Conservation (phyloP, 768 basidiomycete species). For the Boletus rex-veris region DNA sequence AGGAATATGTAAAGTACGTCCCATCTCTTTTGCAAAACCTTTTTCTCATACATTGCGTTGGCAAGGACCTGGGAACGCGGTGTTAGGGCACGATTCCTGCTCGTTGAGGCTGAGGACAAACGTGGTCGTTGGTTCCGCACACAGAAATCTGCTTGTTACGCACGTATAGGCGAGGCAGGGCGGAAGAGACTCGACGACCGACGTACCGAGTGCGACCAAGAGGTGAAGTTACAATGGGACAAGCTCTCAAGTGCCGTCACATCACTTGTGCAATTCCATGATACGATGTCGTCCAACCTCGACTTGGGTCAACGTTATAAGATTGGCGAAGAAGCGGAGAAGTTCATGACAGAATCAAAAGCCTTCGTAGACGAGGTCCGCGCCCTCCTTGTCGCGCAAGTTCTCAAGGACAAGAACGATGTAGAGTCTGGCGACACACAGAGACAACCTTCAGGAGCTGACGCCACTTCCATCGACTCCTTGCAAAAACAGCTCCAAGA, state of each 20-base stretch:
- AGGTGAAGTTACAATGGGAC: slow-evolving; percentile 19
- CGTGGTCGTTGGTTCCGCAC: slow-evolving; percentile 29
- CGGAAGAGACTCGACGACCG: slow-evolving; percentile 27
- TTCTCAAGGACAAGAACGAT: slow-evolving; percentile 16
- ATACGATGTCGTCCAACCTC: slow-evolving; percentile 19
- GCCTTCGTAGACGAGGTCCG: slow-evolving; percentile 25
- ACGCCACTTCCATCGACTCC: slow-evolving; percentile 1
- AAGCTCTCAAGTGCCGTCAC: slow-evolving; percentile 25
- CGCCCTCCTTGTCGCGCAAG: slow-evolving; percentile 19
- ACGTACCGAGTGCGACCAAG: slow-evolving; percentile 28
- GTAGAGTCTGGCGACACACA: not conserved
- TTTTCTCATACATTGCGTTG: not conserved
- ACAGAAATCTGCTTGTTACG: slow-evolving; percentile 29
- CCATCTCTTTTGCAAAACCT: not conserved
- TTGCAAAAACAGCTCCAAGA: slow-evolving; percentile 19
- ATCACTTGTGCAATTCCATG: slow-evolving; percentile 22
- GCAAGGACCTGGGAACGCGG: slow-evolving; percentile 30
- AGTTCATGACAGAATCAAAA: slow-evolving; percentile 26
- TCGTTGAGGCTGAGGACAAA: slow-evolving; percentile 29
- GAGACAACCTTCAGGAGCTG: not conserved
- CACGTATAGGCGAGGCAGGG: slow-evolving; percentile 31
- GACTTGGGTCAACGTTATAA: slow-evolving; percentile 30
- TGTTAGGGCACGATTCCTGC: slow-evolving; percentile 24
- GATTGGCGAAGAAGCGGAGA: slow-evolving; percentile 16
- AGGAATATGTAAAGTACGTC: slow-evolving; percentile 30